Evolutionary conservation across 441 rosid species (phyloP), one percentile per base, ranked within the genome.

Genomic region (Syzygium syzygioides): DNA sequence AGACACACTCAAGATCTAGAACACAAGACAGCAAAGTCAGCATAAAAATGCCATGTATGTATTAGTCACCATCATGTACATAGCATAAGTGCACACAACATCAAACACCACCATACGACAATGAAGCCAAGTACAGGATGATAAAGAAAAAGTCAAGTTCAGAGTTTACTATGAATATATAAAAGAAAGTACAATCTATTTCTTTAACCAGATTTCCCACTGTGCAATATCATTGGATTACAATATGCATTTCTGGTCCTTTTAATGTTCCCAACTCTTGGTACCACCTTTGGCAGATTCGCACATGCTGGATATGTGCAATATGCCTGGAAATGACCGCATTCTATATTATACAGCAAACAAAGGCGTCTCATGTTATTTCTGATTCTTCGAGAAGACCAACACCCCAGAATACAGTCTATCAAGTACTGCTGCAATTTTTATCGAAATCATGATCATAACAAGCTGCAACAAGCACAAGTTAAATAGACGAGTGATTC

Each of bases 1-100:
- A 98, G 92, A 95, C 93, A 87, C 99, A 98, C 93, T 98, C 99
- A 54, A 97, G 96, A 94, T 98, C 99, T 97, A 94, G 59, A 88
- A 86, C 12, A 88, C 50, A 62, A 87, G 45, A 88, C 34, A 86
- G 37, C 48, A 50, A 48, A 48, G 86, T 66, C 86, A 54, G 88
- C 37, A 18, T 66, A 87, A 86, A 52, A 55, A 84, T 86, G 76
- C 87, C n/a, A 53, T 5, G 32, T 41, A 87, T 55, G 60, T 10
- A 26, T 85, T 41, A 8, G 41, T 10, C 87, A 68, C 53, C 1
- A 88, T 55, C 68, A 66, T 53, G 41, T 1, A 37, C 52, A 1
- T 12, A 41, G 52, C 83, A 37, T 20, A 37, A 14, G 83, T 23
- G 52, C 83, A 15, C 80, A 71, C 83, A 71, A 71, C 83, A 37